These are phyloP conservation scores for Ophiostoma ulmi DNA, from an alignment of 2,329 filamentous ascomycete genomes.

Conservation along the genomic window DNA sequence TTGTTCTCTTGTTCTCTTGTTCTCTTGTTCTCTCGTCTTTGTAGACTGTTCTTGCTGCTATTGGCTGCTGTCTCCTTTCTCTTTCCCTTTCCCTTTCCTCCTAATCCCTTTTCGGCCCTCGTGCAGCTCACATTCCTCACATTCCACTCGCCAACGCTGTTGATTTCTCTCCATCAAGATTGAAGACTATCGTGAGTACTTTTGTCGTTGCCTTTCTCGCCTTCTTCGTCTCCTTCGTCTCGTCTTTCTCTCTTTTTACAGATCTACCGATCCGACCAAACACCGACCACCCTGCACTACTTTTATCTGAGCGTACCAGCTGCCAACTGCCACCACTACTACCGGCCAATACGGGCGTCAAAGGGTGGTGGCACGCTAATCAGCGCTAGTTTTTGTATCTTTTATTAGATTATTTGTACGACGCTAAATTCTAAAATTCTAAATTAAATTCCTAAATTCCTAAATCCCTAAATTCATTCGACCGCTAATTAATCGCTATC, in stretches of 20 bases:
- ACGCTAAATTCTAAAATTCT: not conserved
- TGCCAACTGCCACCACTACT: too few relatives aligned
- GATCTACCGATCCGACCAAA: conserved; percentile 2
- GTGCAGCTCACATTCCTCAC: not conserved
- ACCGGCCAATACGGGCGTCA: not conserved
- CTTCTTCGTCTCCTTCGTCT: too few relatives aligned
- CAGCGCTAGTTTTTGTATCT: not conserved
- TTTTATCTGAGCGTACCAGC: too few relatives aligned
- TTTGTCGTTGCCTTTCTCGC: too few relatives aligned
- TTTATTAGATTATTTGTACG: not conserved
- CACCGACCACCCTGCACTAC: not conserved
- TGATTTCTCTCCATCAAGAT: too few relatives aligned
- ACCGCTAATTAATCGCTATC: too few relatives aligned
- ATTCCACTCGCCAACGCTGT: too few relatives aligned
- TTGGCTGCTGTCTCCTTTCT: not conserved
- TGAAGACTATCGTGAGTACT: too few relatives aligned
- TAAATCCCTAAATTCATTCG: too few relatives aligned
- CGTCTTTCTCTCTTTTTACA: not conserved
- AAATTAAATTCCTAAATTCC: too few relatives aligned
- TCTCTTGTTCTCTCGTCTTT: too few relatives aligned
- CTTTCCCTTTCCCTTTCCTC: not conserved
- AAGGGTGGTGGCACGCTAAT: not conserved
- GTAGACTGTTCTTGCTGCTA: not conserved
- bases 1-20: not conserved
- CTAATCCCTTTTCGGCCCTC: not conserved